Conservation (phyloP, 495 filamentous ascomycete species). For the Aspergillus affinis region DNA sequence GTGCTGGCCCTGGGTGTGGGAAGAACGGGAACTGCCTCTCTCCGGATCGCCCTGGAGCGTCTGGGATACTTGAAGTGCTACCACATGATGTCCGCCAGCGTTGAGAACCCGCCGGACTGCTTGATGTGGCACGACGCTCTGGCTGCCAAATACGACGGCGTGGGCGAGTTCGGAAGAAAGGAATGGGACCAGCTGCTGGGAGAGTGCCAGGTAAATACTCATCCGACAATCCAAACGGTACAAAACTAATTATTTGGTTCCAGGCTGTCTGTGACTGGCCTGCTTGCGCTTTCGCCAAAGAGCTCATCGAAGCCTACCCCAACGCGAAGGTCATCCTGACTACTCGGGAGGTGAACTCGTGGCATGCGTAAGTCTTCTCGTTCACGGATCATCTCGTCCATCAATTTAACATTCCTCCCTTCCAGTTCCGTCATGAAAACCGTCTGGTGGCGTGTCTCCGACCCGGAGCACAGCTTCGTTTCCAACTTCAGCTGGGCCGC, state of each 20-base stretch:
- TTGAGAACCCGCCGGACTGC: slow-evolving; percentile 60
- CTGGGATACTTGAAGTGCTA: slow-evolving; percentile 63
- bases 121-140: slow-evolving; percentile 65
- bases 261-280: slow-evolving; percentile 66
- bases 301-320: slow-evolving; percentile 67
- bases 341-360: slow-evolving; percentile 59
- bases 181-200: slow-evolving; percentile 70
- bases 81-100: slow-evolving; percentile 65
- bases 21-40: slow-evolving; percentile 66
- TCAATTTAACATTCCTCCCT: slow-evolving; percentile 1
- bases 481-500: slow-evolving; percentile 56
- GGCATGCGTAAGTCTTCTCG: slow-evolving; percentile 45
- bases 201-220: slow-evolving; percentile 53
- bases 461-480: slow-evolving; percentile 53
- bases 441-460: slow-evolving; percentile 54
- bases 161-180: slow-evolving; percentile 59
- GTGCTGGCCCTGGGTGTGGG: slow-evolving; percentile 62
- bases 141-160: slow-evolving; percentile 61
- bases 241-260: slow-evolving; percentile 14
- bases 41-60: slow-evolving; percentile 57
- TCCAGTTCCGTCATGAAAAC: slow-evolving; percentile 50
- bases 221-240: not conserved
- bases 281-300: slow-evolving; percentile 62
- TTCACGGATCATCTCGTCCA: not conserved
- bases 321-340: slow-evolving; percentile 69